Evolutionary conservation across 140 eudicot species (phyloP), one percentile per base, ranked within the genome.

Genomic region (Senecio squalidus): DNA sequence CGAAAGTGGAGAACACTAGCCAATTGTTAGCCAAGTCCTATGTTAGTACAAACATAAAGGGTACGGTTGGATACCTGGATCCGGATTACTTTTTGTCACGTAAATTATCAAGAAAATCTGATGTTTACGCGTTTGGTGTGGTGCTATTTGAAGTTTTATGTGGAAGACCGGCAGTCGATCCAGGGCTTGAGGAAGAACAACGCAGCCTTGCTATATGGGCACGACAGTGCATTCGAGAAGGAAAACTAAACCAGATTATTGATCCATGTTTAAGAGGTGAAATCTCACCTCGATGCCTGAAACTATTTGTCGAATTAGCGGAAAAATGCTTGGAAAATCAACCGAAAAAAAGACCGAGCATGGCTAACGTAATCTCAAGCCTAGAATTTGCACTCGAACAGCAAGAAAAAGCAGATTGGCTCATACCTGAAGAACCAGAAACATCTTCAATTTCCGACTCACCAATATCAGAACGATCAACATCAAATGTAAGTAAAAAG

Each of bases 81-180:
- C 83, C 83, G 8, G 86, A 83, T 55, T 83, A 78, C 55, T 69
- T 64, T 62, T 16, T 46, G 62, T 68, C 70, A 3, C 78, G 71
- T 28, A 72, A 57, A 41, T 61, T 79, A 15, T 72, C 91, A 5
- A 58, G 67, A 62, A 79, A 79, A 69, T 71, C 83, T 6, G 91
- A 83, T 43, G 82, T 72, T 1, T 83, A 83, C 14, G 71, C 86
- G 23, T 83, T 83, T 50, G 92, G 92, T 23, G 86, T 83, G 10
- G 86, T 83, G 39, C 55, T 82, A 50, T 75, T 82, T 68, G 90
- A 74, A 56, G 82, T 82, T 5, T 51, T 83, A 64, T 79, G 86
- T 46, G 83, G 86, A 29, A 73, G 86, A 43, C 80, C 78, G 18
- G 86, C 86, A 3, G 69, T 83, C 17, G 83, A 79, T 41, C 64